Base-by-base conservation (phyloP, 352 stramenopile genomes). In the Globisporangium solare region DNA sequence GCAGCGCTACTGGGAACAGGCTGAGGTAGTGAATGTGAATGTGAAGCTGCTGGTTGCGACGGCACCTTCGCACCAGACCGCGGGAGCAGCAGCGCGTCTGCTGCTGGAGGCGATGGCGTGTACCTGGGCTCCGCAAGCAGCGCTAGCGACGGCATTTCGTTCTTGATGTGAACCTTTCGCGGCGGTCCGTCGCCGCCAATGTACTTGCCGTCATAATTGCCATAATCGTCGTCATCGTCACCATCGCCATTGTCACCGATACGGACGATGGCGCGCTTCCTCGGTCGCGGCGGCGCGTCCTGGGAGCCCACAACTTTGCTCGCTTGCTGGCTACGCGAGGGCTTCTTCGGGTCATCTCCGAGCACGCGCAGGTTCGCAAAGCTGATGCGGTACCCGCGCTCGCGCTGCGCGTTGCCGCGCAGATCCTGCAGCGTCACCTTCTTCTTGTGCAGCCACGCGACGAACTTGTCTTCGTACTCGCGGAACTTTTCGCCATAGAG, bases 391-490 rank as follows among this genome's bases (percentile, higher is more conserved):
- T 43, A 50, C 4, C 13, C 22, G 12, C 63, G 57, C 21, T 70
- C 63, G 3, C 27, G 35, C 1, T 53, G 14, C 10, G 47, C 15
- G 0, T 60, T 7, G 5, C 39, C 20, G 5, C 22, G 14, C 32
- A 70, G 20, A 14, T 63, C 54, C 1, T 24, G 11, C 20, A 66
- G 10, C 37, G 50, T 22, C 24, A 51, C 14, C 8, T 43, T 13
- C 18, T 37, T 45, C 8, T 57, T 52, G 14, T 6, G 24, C 15
- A 72, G 54, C 65, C 65, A 69, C 6, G 50, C 42, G 10, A 45
- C 14, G 12, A 68, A 47, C 14, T 43, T 37, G 20, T 60, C 21
- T 51, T 73, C 50, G 54, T 69, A 65, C 15, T 62, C 11, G 55
- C 43, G 32, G 8, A 60, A 40, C 3, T 32, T 56, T 54, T 66